phyloP scores from a whole-genome alignment of 768 basidiomycete species.

The Tricholomella constricta region DNA sequence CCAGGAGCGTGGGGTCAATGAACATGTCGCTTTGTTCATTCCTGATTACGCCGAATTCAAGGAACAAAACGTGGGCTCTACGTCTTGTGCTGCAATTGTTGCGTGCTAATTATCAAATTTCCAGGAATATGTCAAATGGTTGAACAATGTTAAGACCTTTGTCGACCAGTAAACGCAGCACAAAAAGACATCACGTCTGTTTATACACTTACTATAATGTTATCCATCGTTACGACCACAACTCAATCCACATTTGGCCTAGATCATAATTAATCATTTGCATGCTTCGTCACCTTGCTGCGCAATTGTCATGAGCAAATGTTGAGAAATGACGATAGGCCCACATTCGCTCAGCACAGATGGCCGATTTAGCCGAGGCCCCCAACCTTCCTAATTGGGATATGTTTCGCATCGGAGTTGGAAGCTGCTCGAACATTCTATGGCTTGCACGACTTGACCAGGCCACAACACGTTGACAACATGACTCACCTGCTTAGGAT shows the following conservation, averaged over 20 bases:
- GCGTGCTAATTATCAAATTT: constrained; percentile 10
- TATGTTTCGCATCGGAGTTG: constrained; percentile 4
- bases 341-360: constrained; percentile 3
- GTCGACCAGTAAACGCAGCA: constrained; percentile 54
- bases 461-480: constrained; percentile 7
- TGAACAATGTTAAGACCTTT: constrained; percentile 80
- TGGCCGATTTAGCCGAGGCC: neutral
- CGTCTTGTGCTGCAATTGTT: constrained; percentile 3
- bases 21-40: constrained; percentile 80
- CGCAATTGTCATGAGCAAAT: constrained; percentile 7
- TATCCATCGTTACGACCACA: constrained; percentile 7
- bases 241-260: constrained; percentile 2
- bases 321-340: constrained; percentile 1
- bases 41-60: constrained; percentile 87
- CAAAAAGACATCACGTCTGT: constrained; percentile 14
- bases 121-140: constrained; percentile 92
- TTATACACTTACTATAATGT: constrained; percentile 4
- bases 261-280: constrained; percentile 5
- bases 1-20: constrained; percentile 87
- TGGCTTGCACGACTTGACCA: neutral
- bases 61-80: constrained; percentile 80
- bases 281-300: constrained; percentile 2
- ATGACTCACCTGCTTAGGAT: neutral
- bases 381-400: constrained; percentile 8
- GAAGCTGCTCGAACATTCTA: constrained; percentile 19